Percentiles rank a stretch among this genome's conserved stretches.
Evolutionary conservation across 2,329 filamentous ascomycete genomes (phyloP).

Genomic region (Cordyceps cateniannulata): DNA sequence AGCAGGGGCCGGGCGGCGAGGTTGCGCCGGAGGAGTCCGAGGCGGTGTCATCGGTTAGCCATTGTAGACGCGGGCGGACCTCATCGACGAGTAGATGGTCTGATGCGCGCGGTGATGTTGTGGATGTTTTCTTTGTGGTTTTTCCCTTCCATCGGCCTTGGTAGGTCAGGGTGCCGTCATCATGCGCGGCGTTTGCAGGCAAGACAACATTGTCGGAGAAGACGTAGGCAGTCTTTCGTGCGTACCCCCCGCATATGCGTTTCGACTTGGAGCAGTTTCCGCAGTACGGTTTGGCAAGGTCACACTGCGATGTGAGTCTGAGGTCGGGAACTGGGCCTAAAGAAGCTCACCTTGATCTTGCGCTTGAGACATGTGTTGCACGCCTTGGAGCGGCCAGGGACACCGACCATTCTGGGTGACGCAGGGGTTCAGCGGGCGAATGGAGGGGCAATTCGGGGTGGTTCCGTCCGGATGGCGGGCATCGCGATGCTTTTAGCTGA

Average conservation of each 20-base stretch:
- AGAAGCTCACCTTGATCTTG: slow-evolving; percentile 2
- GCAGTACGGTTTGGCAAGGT: slow-evolving; percentile 11
- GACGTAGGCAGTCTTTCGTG: slow-evolving; percentile 9
- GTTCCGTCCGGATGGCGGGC: neutral
- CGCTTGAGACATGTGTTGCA: slow-evolving; percentile 12
- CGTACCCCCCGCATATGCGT: slow-evolving; percentile 11
- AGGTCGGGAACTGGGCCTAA: neutral
- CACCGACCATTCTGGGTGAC: neutral
- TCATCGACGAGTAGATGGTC: neutral
- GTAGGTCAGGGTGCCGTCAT: slow-evolving; percentile 2
- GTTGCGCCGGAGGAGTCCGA: neutral
- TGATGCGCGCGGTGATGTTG: neutral
- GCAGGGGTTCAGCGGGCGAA: no score
- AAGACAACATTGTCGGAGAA: slow-evolving; percentile 14
- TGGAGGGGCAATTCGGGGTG: neutral
- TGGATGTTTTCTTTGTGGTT: neutral
- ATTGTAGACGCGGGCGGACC: neutral
- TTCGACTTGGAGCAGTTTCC: slow-evolving; percentile 14
- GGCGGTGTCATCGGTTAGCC: neutral
- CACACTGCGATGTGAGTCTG: slow-evolving; percentile 11
- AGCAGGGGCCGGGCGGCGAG: neutral
- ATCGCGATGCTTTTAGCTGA: neutral
- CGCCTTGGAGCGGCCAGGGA: slow-evolving; percentile 8
- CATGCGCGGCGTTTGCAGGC: neutral
- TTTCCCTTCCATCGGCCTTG: slow-evolving; percentile 8